phyloP scores from a whole-genome alignment of 495 filamentous ascomycete genomes.

The Hypoxylon lienhwacheense region DNA sequence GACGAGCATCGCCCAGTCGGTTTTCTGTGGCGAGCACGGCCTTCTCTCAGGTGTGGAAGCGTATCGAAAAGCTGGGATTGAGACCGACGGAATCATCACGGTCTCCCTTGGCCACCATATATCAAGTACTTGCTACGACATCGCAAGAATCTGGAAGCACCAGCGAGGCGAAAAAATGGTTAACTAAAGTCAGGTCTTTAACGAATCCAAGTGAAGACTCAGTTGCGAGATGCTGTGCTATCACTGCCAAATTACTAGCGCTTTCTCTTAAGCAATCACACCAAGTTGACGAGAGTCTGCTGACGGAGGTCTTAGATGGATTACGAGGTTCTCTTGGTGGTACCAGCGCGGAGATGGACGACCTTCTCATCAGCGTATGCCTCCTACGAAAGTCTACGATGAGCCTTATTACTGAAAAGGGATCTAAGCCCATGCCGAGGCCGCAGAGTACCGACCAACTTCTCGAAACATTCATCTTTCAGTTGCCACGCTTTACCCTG shows the following conservation, averaged over 20 bases:
- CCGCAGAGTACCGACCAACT: conserved; percentile 27
- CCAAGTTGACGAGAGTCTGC: conserved; percentile 40
- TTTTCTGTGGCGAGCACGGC: conserved; percentile 30
- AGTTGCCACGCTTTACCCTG: conserved; percentile 54
- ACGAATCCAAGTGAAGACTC: conserved; percentile 43
- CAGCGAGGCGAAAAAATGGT: conserved; percentile 54
- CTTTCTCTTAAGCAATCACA: conserved; percentile 46
- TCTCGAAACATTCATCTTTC: conserved; percentile 53
- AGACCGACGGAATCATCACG: conserved; percentile 33
- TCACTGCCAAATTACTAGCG: conserved; percentile 49
- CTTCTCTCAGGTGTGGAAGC: conserved; percentile 35
- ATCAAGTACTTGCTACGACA: conserved; percentile 44
- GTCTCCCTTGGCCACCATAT: conserved; percentile 42
- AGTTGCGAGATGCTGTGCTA: conserved; percentile 46
- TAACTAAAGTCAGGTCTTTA: conserved; percentile 42
- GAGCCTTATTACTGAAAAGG: conserved; percentile 46
- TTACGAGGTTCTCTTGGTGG: conserved; percentile 64
- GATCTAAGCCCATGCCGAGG: conserved; percentile 2
- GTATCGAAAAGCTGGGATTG: conserved; percentile 33
- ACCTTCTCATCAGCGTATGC: conserved; percentile 66
- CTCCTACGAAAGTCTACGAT: conserved; percentile 63
- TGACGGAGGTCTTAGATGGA: conserved; percentile 55
- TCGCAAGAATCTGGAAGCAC: conserved; percentile 50
- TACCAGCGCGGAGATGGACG: conserved; percentile 66
- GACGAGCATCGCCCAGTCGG: conserved; percentile 50